A percentile compares a stretch with the other conserved stretches of the same genome.
phyloP scores from a whole-genome alignment of 108 stramenopile genomes.

The Fistulifera solaris region DNA sequence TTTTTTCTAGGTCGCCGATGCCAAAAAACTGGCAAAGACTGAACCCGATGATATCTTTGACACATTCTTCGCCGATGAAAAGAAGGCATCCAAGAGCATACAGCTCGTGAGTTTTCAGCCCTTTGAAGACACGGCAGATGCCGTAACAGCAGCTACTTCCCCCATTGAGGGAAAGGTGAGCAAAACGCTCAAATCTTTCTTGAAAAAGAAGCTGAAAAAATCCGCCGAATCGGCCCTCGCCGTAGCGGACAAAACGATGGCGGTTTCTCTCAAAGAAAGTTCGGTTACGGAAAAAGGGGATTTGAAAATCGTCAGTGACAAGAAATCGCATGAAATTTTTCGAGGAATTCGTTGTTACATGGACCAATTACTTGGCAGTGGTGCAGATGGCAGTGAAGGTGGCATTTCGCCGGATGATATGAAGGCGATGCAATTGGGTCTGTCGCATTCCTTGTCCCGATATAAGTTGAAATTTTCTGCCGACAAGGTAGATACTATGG shows the following conservation, averaged over 20 bases:
- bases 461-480: constrained; percentile 99
- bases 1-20: constrained; percentile 49
- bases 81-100: constrained; percentile 69
- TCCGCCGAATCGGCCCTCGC: constrained; percentile 72
- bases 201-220: constrained; percentile 95
- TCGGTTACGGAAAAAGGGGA: constrained; percentile 22
- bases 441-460: constrained; percentile 91
- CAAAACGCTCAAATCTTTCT: constrained; percentile 90
- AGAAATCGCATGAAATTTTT: constrained; percentile 89
- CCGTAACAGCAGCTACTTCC: constrained; percentile 91
- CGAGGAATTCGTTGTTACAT: constrained; percentile 91
- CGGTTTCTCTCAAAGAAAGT: constrained; percentile 84
- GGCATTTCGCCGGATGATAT: constrained; percentile 53
- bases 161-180: constrained; percentile 91
- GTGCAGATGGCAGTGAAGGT: constrained; percentile 9
- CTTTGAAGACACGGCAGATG: constrained; percentile 95
- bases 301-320: constrained; percentile 40
- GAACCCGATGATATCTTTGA: constrained; percentile 75
- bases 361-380: constrained; percentile 81
- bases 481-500: constrained; percentile 99
- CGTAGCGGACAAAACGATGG: constrained; percentile 90
- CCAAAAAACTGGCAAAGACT: constrained; percentile 82
- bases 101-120: constrained; percentile 90
- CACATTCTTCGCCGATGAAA: constrained; percentile 79
- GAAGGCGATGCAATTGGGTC: constrained; percentile 92